Base-by-base conservation (phyloP, 192 early-diverging fungal species). In the Coemansia sp. region DNA sequence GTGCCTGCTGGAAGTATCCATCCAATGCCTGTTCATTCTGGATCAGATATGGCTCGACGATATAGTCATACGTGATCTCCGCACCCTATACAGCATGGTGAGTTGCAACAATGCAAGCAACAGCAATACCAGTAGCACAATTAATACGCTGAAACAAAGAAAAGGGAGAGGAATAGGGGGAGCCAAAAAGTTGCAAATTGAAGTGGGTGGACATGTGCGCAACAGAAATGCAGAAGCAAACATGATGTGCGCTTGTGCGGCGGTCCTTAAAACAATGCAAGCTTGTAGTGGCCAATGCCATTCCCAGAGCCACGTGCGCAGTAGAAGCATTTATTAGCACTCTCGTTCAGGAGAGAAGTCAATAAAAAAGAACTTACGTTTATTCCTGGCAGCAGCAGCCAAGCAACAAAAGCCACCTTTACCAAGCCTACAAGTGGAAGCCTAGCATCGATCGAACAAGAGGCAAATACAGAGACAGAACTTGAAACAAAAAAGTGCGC, bases 331-430 rank as follows among this genome's bases (percentile, higher is more conserved):
- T 30, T 20, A 18, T 57, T 57, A 57, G 18, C n/a, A 16, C 31
- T 18, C 10, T 7, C 10, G 21, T 23, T 13, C 5, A 51, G 13
- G 25, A 51, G 25, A 9, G 5, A 46, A 46, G n/a, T 13, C 13
- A 46, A 46, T 20, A 3, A n/a, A 46, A 53, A 26, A 20, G 5
- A 57, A 69, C 79, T 66, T 76, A 76, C 81, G 23, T 84, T 70
- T 37, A 79, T 81, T 33, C 78, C 77, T 10, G 83, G 83, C 64
- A 84, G 59, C 16, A 81, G 59, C 33, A 84, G 72, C 83, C 78
- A 84, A 2, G 60, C 68, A 31, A 84, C 62, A 55, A 84, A 77
- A 2, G 60, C 48, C 25, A 84, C 59, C 49, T 84, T 84, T 51
- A 67, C 67, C 55, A 84, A 33, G 9, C 74, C 78, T 20, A 77